These are phyloP conservation scores for Huiozyma sinensis DNA, from an alignment of 805 yeast genomes.

Conservation along the genomic window DNA sequence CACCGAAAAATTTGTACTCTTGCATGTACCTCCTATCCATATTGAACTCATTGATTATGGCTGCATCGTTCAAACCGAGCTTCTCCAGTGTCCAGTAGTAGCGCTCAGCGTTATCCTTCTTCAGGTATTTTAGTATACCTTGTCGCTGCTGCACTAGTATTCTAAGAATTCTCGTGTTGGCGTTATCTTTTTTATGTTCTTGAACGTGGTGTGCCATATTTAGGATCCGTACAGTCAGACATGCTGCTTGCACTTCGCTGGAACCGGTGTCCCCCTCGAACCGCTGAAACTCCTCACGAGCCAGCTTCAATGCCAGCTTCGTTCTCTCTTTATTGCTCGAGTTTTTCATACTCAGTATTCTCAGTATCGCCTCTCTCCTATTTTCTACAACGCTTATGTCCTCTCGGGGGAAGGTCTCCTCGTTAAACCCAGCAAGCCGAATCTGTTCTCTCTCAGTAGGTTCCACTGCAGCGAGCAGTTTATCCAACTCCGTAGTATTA, in stretches of 20 bases:
- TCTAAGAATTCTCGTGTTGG: conserved; percentile 60
- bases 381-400: conserved; percentile 35
- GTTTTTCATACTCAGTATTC: conserved; percentile 68
- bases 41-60: conserved; percentile 68
- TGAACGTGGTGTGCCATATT: conserved; percentile 65
- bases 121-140: conserved; percentile 68
- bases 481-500: conserved; percentile 57
- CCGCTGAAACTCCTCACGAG: conserved; percentile 71
- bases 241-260: conserved; percentile 92
- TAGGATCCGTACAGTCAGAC: conserved; percentile 70
- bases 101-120: conserved; percentile 65
- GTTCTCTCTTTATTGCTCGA: conserved; percentile 47
- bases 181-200: conserved; percentile 60
- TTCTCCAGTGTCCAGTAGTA: conserved; percentile 82
- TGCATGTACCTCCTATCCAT: conserved; percentile 71
- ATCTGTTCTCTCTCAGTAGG: conserved; percentile 21
- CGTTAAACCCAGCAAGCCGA: conserved; percentile 18
- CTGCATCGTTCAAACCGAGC: conserved; percentile 76
- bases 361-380: conserved; percentile 56
- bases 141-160: conserved; percentile 87
- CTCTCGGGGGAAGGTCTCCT: conserved; percentile 13
- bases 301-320: conserved; percentile 50
- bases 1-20: conserved; percentile 70
- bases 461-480: conserved; percentile 50
- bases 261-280: conserved; percentile 89